Conservation (phyloP, 2,329 filamentous ascomycete species). For the Graphilbum fragrans region DNA sequence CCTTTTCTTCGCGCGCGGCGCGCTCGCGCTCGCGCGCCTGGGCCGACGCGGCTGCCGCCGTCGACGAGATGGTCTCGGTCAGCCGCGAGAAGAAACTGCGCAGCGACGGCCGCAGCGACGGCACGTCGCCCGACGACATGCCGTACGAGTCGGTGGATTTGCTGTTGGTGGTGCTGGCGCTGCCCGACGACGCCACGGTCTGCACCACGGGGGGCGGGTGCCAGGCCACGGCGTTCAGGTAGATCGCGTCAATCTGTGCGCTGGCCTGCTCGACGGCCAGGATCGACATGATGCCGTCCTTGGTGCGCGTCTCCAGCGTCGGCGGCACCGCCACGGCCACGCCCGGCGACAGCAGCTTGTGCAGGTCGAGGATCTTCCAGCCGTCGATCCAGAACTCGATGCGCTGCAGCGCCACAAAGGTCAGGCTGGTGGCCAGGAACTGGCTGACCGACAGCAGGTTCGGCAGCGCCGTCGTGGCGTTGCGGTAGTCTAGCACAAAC, state of each 20-base stretch:
- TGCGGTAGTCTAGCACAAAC: slow-evolving; percentile 93
- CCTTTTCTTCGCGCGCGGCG: slow-evolving; percentile 49
- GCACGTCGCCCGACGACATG: slow-evolving; percentile 33
- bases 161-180: not conserved
- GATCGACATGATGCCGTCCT: slow-evolving; percentile 82
- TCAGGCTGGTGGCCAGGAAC: slow-evolving; percentile 88
- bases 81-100: slow-evolving; percentile 71
- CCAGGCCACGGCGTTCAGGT: slow-evolving; percentile 82
- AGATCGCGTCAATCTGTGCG: slow-evolving; percentile 82
- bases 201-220: slow-evolving; percentile 42
- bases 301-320: slow-evolving; percentile 71
- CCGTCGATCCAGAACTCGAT: slow-evolving; percentile 90
- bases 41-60: not conserved
- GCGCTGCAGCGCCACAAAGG: slow-evolving; percentile 78
- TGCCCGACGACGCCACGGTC: slow-evolving; percentile 2
- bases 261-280: slow-evolving; percentile 69
- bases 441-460: slow-evolving; percentile 78
- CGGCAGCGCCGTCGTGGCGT: slow-evolving; percentile 74
- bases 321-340: slow-evolving; percentile 59
- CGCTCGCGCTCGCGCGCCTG: slow-evolving; percentile 40
- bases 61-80: slow-evolving; percentile 29
- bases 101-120: slow-evolving; percentile 59
- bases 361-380: slow-evolving; percentile 64
- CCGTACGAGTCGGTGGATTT: slow-evolving; percentile 38
- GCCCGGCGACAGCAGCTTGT: slow-evolving; percentile 77